Base-by-base conservation (phyloP, 2,329 filamentous ascomycete genomes). In the Neobulgaria alba region DNA sequence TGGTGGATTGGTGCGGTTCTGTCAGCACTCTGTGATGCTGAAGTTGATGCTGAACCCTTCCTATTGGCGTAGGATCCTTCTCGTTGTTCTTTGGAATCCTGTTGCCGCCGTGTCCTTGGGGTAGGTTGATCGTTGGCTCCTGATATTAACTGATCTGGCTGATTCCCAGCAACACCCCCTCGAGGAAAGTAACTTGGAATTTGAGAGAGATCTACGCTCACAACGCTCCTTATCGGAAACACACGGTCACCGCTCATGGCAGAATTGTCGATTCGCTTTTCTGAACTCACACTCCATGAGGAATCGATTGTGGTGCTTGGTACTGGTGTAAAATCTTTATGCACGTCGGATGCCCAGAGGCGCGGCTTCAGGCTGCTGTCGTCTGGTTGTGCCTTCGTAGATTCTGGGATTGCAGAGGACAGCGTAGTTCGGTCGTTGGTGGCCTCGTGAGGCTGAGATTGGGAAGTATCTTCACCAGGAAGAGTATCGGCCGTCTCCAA, bases 171-270 rank as follows among this genome's bases (percentile, higher is more conserved):
- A 33, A 16, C 10, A 9, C 30, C 30, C 8, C 33, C 31, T 10
- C 33, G 14, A 15, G 45, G 40, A 21, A 52, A 53, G 33, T 55
- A 56, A 3, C 29, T 41, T 20, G 55, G 49, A 10, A 54, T 56
- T 21, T 54, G 51, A 2, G 51, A 36, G 32, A 50, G 33, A 41
- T 53, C 54, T 20, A 56, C 54, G 33, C 51, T 52, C 18, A 56
- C 50, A 18, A 55, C 54, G 39, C 54, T 57, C 20, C 52, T 42
- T 16, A 57, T 56, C 7, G 55, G 55, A 33, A 54, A 57, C 2
- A 57, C 52, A 10, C 55, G 46, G 38, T 56, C 55, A 14, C 42
- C 30, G n/a, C 36, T 38, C n/a, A n/a, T n/a, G n/a, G n/a, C n/a
- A 20, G 48, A 48, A 21, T 46, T 54, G 12, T 41, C 47, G 33